Evolutionary conservation across 2,329 filamentous ascomycete genomes (phyloP).

Genomic region (Volutella citrinella): DNA sequence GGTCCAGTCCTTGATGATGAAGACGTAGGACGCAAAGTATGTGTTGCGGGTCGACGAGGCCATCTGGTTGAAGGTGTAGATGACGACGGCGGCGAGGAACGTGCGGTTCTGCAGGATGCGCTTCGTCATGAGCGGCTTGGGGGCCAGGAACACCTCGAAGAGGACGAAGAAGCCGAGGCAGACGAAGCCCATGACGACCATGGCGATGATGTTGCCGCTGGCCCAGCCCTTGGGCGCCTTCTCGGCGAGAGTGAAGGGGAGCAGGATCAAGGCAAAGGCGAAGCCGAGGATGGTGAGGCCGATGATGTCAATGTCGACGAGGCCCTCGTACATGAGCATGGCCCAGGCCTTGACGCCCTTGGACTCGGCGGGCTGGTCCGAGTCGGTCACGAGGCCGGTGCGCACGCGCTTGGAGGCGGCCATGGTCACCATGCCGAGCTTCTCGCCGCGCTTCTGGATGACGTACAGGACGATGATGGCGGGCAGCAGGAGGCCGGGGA

Average conservation of each 20-base stretch:
- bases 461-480: conserved; percentile 52
- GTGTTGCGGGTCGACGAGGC: conserved; percentile 34
- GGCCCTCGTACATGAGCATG: conserved; percentile 27
- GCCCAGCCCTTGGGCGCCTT: conserved; percentile 32
- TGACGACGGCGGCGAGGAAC: conserved; percentile 27
- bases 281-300: conserved; percentile 48
- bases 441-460: conserved; percentile 57
- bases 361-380: conserved; percentile 9
- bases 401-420: conserved; percentile 20
- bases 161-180: conserved; percentile 30
- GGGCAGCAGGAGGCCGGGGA: conserved; percentile 55
- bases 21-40: conserved; percentile 36
- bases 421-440: conserved; percentile 44
- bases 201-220: conserved; percentile 30
- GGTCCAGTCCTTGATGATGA: conserved; percentile 40
- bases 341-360: conserved; percentile 21
- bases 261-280: conserved; percentile 57
- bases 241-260: conserved; percentile 57
- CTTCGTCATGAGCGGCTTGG: conserved; percentile 31
- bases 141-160: conserved; percentile 32
- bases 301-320: conserved; percentile 29
- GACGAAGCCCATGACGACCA: conserved; percentile 34
- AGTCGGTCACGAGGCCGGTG: conserved; percentile 7
- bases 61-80: conserved; percentile 33
- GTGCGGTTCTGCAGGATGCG: conserved; percentile 29